Evolutionary conservation across 2,329 filamentous ascomycete species (phyloP).

Genomic region (Ustilaginoidea virens): DNA sequence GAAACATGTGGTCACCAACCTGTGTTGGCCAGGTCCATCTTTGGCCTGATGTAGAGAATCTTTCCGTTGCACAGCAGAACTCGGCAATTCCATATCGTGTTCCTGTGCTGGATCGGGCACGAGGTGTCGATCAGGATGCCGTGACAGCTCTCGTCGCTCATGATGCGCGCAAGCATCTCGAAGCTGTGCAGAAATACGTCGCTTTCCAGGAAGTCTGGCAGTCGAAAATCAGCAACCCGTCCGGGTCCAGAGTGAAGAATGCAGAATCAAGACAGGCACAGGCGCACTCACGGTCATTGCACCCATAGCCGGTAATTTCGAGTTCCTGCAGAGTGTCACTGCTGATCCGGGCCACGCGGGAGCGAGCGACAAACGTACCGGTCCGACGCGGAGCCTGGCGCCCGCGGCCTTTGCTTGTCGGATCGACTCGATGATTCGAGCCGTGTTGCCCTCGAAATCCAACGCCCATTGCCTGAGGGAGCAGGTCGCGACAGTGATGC

Average conservation of each 20-base stretch:
- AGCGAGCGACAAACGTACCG: no score
- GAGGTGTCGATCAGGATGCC: slow-evolving; percentile 23
- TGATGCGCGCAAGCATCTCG: slow-evolving; percentile 17
- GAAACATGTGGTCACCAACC: no score
- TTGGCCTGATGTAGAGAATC: no score
- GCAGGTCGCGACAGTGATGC: slow-evolving; percentile 22
- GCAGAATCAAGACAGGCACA: slow-evolving; percentile 25
- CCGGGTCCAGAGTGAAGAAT: slow-evolving; percentile 8
- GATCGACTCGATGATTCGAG: slow-evolving; percentile 49
- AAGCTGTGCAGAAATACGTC: slow-evolving; percentile 17
- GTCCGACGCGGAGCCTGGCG: slow-evolving; percentile 46
- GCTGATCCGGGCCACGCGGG: no score
- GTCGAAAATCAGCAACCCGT: background rate
- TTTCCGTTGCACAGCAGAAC: slow-evolving; percentile 34
- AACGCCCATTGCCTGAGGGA: slow-evolving; percentile 22
- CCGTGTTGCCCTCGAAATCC: slow-evolving; percentile 39
- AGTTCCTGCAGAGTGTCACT: no score
- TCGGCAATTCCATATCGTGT: slow-evolving; percentile 6
- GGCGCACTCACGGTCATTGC: no score
- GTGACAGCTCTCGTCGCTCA: slow-evolving; percentile 16
- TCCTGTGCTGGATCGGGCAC: slow-evolving; percentile 25
- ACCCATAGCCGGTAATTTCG: slow-evolving; percentile 22
- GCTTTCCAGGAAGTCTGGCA: slow-evolving; percentile 34
- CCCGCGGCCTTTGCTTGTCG: slow-evolving; percentile 40
- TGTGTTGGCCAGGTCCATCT: no score